Evolutionary conservation across 2,329 filamentous ascomycete species (phyloP), one percentile per base, ranked within the genome.

Genomic region (Diplodia sapinea): DNA sequence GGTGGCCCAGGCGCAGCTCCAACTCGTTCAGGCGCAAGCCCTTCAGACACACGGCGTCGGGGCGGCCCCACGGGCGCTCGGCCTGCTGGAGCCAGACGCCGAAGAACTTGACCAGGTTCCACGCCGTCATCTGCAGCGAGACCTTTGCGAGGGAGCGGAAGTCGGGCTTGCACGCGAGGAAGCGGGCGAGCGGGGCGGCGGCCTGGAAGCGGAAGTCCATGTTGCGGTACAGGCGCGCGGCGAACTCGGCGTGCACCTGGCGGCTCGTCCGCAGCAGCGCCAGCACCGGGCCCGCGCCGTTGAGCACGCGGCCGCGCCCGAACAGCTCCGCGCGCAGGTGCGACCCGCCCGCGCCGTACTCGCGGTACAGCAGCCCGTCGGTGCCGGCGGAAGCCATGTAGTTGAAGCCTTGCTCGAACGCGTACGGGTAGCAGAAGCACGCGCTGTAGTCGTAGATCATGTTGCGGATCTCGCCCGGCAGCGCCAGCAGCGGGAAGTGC

Each of bases 381-480:
- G 64, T 66, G 15, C 64, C 64, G 29, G 52, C 64, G 6, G 64
- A 29, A 2, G 52, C 64, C 64, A 66, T 55, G 51, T 66, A 66
- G 52, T 66, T 66, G 52, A 55, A 66, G 40, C 51, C 54, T 40
- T 51, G 52, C 64, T 66, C 64, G 54, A 66, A 66, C 26, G 57
- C 64, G 64, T 51, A 66, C 13, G 64, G 52, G 52, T 66, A 66
- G 29, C 64, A 66, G 54, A 66, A 66, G 55, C 29, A 31, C 4
- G 55, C 55, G 57, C 29, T 15, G 47, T 55, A 52, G 65, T 61
- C 57, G 65, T 67, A 67, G 43, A 67, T 63, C 43, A 63, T 63
- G 57, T 67, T 67, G 47, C 65, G 65, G 52, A 67, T 50, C 47
- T 67, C 65, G 33, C 65, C 65, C 4, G 65, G 65, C 4, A 67